phyloP scores from a whole-genome alignment of 1,284 basidiomycete genomes.

The Rhodotorula sp. region DNA sequence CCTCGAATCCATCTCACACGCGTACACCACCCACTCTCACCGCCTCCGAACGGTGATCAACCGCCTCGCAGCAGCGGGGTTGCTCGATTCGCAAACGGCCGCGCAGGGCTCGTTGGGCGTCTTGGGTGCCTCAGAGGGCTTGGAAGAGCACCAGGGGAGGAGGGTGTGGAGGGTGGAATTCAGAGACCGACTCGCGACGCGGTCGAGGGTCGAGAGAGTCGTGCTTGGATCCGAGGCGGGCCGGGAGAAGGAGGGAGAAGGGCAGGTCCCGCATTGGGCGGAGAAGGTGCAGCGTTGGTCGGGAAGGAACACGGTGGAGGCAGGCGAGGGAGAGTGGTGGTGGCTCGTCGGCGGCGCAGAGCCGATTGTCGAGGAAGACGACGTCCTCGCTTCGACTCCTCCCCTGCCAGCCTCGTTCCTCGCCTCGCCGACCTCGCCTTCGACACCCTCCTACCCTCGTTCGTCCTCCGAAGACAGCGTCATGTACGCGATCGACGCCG shows the following conservation, averaged over 20 bases:
- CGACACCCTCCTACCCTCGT: not conserved
- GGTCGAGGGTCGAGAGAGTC: constrained; percentile 6
- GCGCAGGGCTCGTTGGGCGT: constrained; percentile 5
- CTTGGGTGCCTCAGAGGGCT: not conserved
- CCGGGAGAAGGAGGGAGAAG: not conserved
- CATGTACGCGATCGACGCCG: not conserved
- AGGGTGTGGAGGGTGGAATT: constrained; percentile 13
- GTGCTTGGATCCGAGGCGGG: not conserved
- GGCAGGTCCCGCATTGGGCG: not conserved
- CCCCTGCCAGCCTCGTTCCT: not conserved
- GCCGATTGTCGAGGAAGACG: not conserved
- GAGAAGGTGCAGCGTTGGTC: constrained; percentile 17
- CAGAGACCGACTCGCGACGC: constrained; percentile 15
- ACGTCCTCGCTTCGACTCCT: not conserved
- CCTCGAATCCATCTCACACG: constrained; percentile 14
- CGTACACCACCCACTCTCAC: constrained; percentile 30
- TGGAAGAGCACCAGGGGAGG: constrained; percentile 1
- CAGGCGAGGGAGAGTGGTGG: constrained; percentile 28
- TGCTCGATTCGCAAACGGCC: constrained; percentile 20
- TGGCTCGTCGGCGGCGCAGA: constrained; percentile 19
- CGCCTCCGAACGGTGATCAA: constrained; percentile 25
- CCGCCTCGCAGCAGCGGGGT: constrained; percentile 25
- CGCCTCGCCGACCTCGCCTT: not conserved
- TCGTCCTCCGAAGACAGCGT: not conserved
- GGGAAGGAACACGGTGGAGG: not conserved